phyloP scores from a whole-genome alignment of 2,329 filamentous ascomycete species.

The Aspergillus niger region DNA sequence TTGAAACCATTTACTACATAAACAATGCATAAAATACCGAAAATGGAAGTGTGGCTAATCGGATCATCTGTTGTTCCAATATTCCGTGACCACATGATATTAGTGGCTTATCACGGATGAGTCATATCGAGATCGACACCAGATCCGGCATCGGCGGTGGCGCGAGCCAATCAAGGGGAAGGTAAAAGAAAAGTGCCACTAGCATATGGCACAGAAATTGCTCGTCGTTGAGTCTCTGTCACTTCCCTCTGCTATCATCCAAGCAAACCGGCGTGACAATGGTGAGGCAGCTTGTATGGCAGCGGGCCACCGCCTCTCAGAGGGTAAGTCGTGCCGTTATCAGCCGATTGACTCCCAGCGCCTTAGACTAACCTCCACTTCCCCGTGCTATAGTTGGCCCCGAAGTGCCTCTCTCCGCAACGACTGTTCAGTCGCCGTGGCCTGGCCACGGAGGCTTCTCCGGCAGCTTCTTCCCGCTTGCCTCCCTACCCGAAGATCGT shows the following conservation, averaged over 20 bases:
- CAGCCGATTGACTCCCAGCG: not conserved
- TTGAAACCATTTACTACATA: not conserved
- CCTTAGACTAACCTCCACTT: constrained; percentile 10
- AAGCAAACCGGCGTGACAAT: constrained; percentile 26
- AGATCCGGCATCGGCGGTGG: constrained; percentile 9
- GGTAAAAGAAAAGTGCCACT: constrained; percentile 14
- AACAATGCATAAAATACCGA: too few species aligned
- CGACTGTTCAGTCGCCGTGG: constrained; percentile 33
- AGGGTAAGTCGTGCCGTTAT: constrained; percentile 32
- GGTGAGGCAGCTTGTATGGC: constrained; percentile 45
- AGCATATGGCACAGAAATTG: constrained; percentile 11
- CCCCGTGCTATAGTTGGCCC: constrained; percentile 30
- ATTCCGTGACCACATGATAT: not conserved
- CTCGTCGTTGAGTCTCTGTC: constrained; percentile 9
- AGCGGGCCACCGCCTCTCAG: constrained; percentile 40
- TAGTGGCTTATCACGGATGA: not conserved
- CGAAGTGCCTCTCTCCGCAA: constrained; percentile 37
- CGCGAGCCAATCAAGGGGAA: constrained; percentile 14
- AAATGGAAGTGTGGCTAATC: too few species aligned
- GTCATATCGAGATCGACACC: not conserved
- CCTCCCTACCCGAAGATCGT: constrained; percentile 84
- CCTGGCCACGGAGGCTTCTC: constrained; percentile 40
- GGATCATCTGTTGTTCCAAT: too few species aligned
- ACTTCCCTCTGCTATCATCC: constrained; percentile 16
- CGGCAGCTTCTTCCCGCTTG: constrained; percentile 53